Evolutionary conservation across 2,329 filamentous ascomycete genomes (phyloP), one percentile per base, ranked within the genome.

Genomic region (Microdochium paspali): DNA sequence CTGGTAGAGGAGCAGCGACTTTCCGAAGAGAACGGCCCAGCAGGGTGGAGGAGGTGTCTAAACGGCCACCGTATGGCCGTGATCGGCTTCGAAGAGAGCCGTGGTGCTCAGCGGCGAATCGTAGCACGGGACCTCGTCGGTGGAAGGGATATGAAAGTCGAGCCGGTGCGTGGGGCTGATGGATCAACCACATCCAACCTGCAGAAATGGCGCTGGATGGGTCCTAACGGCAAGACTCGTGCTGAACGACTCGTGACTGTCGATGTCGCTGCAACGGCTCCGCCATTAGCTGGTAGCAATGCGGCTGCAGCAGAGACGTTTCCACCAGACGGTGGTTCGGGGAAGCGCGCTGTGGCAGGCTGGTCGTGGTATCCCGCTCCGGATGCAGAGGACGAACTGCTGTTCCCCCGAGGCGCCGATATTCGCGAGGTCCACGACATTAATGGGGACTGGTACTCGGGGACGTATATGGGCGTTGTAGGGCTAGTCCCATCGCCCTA

Each of bases 371-470:
- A 85, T 59, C 88, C 89, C 0, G 76, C 77, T 2, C 66, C 73
- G 0, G 74, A 68, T 0, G 77, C 77, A 1, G 72, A 71, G 20
- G 87, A 95, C 60, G 91, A 97, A 66, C 67, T 97, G 35, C 65
- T 83, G 52, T 96, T 97, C 56, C 91, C 91, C 0, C 82, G 82
- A 45, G 83, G 86, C 10, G 90, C 90, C 0, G 87, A 93, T 64
- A 78, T 97, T 13, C 75, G 76, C 6, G 91, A 97, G 68, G 80
- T 85, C 31, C 85, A 91, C 61, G 86, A 93, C 63, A 80, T 94
- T 44, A 95, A 95, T 62, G 87, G 84, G 18, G 90, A 95, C 62
- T 97, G 90, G 90, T 90, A 78, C 58, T 85, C 84, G 68, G 91
- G 91, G 0, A 81, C 82, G 24, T 96, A 95, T 70, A 90, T 89